Percentiles rank a stretch among this genome's conserved stretches.
These are phyloP conservation scores for Stromatinia cepivora DNA, from an alignment of 2,329 filamentous ascomycete genomes.

Conservation along the genomic window DNA sequence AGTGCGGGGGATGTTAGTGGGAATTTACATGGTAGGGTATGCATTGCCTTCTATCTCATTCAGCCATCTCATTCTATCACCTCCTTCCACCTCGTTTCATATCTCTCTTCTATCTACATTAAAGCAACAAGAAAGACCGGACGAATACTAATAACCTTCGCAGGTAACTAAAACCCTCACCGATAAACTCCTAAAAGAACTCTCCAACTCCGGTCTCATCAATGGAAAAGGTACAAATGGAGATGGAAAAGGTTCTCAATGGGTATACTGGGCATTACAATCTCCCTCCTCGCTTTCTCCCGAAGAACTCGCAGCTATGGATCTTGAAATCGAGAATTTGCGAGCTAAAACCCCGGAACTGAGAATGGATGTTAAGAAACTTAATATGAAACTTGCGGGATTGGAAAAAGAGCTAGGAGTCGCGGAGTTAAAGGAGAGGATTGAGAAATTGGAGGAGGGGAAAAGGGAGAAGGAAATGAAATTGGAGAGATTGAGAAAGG, in stretches of 20 bases:
- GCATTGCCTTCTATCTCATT: not conserved
- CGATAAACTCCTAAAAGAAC: slow-evolving; percentile 61
- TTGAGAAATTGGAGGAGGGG: slow-evolving; percentile 45
- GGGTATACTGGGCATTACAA: slow-evolving; percentile 41
- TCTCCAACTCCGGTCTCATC: slow-evolving; percentile 60
- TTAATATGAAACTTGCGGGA: slow-evolving; percentile 43
- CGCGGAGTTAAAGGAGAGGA: slow-evolving; percentile 46
- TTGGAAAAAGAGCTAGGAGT: slow-evolving; percentile 50
- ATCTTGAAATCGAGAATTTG: slow-evolving; percentile 46
- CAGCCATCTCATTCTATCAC: not conserved
- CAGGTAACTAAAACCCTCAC: slow-evolving; percentile 50
- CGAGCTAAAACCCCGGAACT: slow-evolving; percentile 47
- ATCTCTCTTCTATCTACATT: not conserved
- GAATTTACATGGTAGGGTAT: slow-evolving; percentile 60
- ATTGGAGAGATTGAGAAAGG: slow-evolving; percentile 45
- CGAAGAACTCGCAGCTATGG: slow-evolving; percentile 28
- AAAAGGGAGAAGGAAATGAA: slow-evolving; percentile 42
- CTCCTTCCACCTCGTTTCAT: not conserved
- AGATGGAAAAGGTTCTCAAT: slow-evolving; percentile 39
- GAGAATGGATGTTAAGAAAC: slow-evolving; percentile 7
- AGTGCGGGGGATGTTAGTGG: slow-evolving; percentile 55
- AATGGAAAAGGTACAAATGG: slow-evolving; percentile 48
- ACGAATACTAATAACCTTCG: slow-evolving; percentile 15
- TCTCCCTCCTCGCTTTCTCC: slow-evolving; percentile 42
- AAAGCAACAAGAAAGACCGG: not conserved